These are phyloP conservation scores for Monascus ruber DNA, from an alignment of 2,329 filamentous ascomycete species.

Conservation along the genomic window DNA sequence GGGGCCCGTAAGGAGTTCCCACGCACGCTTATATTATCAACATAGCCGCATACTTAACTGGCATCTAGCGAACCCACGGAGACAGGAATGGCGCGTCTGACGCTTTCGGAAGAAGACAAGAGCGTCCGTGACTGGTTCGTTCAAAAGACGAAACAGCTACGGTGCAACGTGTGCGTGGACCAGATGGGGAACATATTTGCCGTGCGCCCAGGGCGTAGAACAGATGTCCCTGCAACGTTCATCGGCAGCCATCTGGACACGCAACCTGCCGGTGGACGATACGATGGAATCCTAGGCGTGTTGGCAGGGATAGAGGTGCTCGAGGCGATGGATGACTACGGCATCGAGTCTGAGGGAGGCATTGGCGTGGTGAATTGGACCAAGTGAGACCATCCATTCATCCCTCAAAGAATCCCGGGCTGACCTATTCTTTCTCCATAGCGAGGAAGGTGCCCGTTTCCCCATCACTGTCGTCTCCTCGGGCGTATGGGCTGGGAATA, in stretches of 20 bases:
- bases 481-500: constrained; percentile 63
- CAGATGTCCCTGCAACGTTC: constrained; percentile 51
- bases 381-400: constrained; percentile 12
- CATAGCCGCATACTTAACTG: neutral
- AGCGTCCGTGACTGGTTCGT: constrained; percentile 66
- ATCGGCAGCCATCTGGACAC: constrained; percentile 61
- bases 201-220: constrained; percentile 49
- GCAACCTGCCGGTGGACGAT: constrained; percentile 39
- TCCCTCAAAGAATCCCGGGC: neutral
- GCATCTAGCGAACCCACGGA: constrained; percentile 39
- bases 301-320: constrained; percentile 63
- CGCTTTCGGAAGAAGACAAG: constrained; percentile 61
- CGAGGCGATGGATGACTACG: constrained; percentile 53
- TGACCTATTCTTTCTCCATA: constrained; percentile 15
- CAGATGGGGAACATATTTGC: constrained; percentile 75
- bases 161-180: constrained; percentile 58
- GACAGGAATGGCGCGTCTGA: constrained; percentile 65
- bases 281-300: constrained; percentile 60
- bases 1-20: constrained; percentile 48
- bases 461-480: constrained; percentile 63
- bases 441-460: constrained; percentile 72
- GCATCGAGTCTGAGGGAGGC: constrained; percentile 57
- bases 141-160: constrained; percentile 48
- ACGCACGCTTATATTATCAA: neutral
- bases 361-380: constrained; percentile 58